Conservation (phyloP, 495 filamentous ascomycete species). For the Glonium stellatum region DNA sequence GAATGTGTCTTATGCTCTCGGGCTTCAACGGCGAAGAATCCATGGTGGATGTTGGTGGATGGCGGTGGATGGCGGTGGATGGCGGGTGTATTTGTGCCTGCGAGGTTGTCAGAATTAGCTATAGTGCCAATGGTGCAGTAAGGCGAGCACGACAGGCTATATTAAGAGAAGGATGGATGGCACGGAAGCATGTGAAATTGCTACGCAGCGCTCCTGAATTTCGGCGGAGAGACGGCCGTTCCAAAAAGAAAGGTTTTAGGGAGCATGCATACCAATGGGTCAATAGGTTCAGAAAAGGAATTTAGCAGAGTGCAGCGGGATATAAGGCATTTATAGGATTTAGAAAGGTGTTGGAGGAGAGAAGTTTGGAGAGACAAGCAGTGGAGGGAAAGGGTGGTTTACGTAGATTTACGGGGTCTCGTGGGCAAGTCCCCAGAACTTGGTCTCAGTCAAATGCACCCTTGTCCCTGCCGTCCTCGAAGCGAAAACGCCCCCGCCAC, state of each 20-base stretch:
- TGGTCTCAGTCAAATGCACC: too few relatives aligned
- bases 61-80: neutral
- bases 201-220: neutral
- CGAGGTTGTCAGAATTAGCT: neutral
- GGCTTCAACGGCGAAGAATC: neutral
- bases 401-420: too few relatives aligned
- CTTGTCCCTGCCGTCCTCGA: too few relatives aligned
- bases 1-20: constrained; percentile 49
- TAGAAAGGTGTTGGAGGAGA: too few relatives aligned
- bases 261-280: neutral
- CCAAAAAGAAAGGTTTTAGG: neutral
- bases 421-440: too few relatives aligned
- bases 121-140: neutral
- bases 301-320: too few relatives aligned
- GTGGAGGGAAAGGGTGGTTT: too few relatives aligned
- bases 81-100: neutral
- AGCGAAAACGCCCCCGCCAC: too few relatives aligned
- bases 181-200: neutral
- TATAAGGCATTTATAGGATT: too few relatives aligned
- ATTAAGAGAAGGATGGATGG: neutral
- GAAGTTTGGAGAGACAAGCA: too few relatives aligned
- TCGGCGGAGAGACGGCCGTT: neutral
- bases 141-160: neutral
- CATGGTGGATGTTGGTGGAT: neutral
- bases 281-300: neutral